A percentile compares a stretch with the other conserved stretches of the same genome.
phyloP scores from a whole-genome alignment of 2,329 filamentous ascomycete species.

The Kalmusia sp. region DNA sequence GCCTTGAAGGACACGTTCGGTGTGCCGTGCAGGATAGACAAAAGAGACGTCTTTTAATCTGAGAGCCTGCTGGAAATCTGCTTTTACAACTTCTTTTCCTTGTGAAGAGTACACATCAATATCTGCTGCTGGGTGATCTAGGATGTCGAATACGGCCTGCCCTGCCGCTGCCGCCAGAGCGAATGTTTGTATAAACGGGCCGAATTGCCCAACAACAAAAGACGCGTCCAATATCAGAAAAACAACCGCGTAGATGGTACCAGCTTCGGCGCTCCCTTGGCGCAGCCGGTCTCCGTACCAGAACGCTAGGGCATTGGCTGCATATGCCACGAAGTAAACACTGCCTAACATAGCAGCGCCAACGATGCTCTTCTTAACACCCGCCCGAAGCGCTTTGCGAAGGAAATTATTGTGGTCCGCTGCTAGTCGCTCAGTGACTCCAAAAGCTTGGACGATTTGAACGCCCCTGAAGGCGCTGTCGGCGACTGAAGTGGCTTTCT shows the following conservation, averaged over 20 bases:
- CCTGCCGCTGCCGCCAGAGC: slow-evolving; percentile 61
- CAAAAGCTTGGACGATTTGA: slow-evolving; percentile 58
- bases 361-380: slow-evolving; percentile 50
- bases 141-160: slow-evolving; percentile 52
- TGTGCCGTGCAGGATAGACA: slow-evolving; percentile 53
- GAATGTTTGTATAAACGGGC: slow-evolving; percentile 66
- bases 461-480: slow-evolving; percentile 56
- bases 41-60: slow-evolving; percentile 50
- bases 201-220: slow-evolving; percentile 68
- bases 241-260: slow-evolving; percentile 68
- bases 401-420: slow-evolving; percentile 46
- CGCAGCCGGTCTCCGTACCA: slow-evolving; percentile 50
- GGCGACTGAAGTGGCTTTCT: slow-evolving; percentile 53
- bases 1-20: slow-evolving; percentile 48
- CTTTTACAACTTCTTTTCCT: slow-evolving; percentile 23
- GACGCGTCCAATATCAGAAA: slow-evolving; percentile 70
- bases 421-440: slow-evolving; percentile 50
- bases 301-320: slow-evolving; percentile 55
- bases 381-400: slow-evolving; percentile 42
- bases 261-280: slow-evolving; percentile 46
- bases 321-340: slow-evolving; percentile 55
- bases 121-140: slow-evolving; percentile 49
- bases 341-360: slow-evolving; percentile 51
- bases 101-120: slow-evolving; percentile 49
- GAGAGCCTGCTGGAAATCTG: slow-evolving; percentile 39